These are phyloP conservation scores for Euclidium syriacum DNA, from an alignment of 345 rosid genomes.

Conservation along the genomic window DNA sequence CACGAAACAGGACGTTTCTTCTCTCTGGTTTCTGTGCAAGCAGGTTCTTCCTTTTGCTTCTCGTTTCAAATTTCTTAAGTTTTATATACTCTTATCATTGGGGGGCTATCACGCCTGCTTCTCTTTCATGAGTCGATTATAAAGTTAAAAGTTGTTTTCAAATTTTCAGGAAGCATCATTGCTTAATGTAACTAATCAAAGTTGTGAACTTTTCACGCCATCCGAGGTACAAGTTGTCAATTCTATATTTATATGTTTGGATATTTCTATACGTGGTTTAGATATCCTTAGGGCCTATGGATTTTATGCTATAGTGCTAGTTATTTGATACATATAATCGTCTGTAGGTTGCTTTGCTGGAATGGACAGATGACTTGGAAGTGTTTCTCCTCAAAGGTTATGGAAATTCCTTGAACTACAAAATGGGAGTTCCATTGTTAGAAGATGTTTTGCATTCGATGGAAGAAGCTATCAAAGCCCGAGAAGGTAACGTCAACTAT, in stretches of 20 bases:
- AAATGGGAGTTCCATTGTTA: slow-evolving; percentile 89
- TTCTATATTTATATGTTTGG: background rate
- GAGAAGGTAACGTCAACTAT: slow-evolving; percentile 50
- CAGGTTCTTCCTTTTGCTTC: slow-evolving; percentile 45
- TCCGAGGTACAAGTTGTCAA: slow-evolving; percentile 52
- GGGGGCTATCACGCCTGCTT: background rate
- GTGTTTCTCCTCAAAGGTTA: slow-evolving; percentile 77
- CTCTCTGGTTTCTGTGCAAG: slow-evolving; percentile 94
- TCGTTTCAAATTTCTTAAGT: background rate
- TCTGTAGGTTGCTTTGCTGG: slow-evolving; percentile 78
- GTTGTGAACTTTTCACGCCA: slow-evolving; percentile 78
- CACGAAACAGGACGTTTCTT: slow-evolving; percentile 67
- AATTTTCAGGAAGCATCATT: slow-evolving; percentile 82
- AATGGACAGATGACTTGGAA: slow-evolving; percentile 94
- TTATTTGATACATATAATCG: slow-evolving; percentile 16
- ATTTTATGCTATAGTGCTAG: background rate
- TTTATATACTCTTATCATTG: background rate
- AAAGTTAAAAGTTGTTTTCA: background rate
- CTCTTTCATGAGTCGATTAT: background rate
- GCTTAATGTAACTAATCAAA: slow-evolving; percentile 72
- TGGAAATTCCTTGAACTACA: slow-evolving; percentile 73
- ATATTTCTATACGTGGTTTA: background rate
- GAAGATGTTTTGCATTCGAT: slow-evolving; percentile 78
- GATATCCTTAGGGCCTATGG: background rate
- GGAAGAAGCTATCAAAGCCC: slow-evolving; percentile 78